Conservation (phyloP, 2,329 filamentous ascomycete genomes). For the Microcera coccophila region DNA sequence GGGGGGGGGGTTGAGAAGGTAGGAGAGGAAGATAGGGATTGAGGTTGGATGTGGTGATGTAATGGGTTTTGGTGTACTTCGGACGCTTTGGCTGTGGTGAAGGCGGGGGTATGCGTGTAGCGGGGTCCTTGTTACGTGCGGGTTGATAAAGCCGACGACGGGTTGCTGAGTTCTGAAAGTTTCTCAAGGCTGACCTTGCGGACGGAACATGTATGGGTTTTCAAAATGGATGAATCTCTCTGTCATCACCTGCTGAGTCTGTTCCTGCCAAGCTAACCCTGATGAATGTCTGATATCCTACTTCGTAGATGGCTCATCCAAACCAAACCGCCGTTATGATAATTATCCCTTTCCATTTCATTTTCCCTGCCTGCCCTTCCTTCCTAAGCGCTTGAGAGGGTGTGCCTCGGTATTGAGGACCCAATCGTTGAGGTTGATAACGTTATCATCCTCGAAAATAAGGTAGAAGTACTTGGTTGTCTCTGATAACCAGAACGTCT, state of each 20-base stretch:
- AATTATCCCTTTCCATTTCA: too few species aligned
- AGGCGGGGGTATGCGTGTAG: conserved; percentile 19
- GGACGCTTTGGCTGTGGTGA: conserved; percentile 15
- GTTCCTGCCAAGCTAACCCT: too few species aligned
- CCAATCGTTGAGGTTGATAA: conserved; percentile 66
- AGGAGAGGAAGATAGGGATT: conserved; percentile 1
- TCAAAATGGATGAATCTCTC: too few species aligned
- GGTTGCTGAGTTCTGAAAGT: too few species aligned
- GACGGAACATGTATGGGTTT: too few species aligned
- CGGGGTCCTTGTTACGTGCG: conserved; percentile 8
- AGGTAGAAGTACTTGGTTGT: conserved; percentile 77
- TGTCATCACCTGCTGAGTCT: too few species aligned
- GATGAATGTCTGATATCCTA: too few species aligned
- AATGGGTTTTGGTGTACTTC: conserved; percentile 18
- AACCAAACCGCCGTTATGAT: conserved; percentile 2
- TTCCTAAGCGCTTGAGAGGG: conserved; percentile 38
- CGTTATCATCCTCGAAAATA: conserved; percentile 60
- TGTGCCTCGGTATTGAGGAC: conserved; percentile 61
- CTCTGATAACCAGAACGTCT: conserved; percentile 70
- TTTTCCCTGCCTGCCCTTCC: neutral
- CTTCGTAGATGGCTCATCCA: too few species aligned
- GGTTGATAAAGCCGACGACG: neutral
- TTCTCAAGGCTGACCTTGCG: too few species aligned
- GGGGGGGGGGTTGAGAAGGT: conserved; percentile 2
- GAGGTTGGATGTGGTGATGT: conserved; percentile 29